phyloP scores from a whole-genome alignment of 306 rosid species.

The Amphicarpaea edgeworthii region DNA sequence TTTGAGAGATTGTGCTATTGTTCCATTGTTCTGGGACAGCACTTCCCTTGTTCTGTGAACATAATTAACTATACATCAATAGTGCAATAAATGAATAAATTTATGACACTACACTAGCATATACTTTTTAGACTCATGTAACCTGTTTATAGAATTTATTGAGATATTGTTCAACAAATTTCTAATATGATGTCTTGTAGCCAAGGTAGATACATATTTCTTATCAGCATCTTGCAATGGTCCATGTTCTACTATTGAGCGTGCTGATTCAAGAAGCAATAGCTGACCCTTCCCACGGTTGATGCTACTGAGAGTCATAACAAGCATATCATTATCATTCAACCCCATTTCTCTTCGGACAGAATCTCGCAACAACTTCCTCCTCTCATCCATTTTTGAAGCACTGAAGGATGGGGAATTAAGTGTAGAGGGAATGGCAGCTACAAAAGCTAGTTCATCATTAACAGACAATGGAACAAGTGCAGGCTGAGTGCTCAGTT shows the following conservation, averaged over 20 bases:
- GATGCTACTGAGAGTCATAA: conserved; percentile 84
- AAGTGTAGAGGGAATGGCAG: conserved; percentile 74
- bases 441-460: conserved; percentile 83
- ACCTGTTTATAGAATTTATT: conserved; percentile 45
- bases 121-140: conserved; percentile 30
- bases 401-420: conserved; percentile 62
- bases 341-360: conserved; percentile 84
- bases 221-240: conserved; percentile 42
- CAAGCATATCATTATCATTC: conserved; percentile 75
- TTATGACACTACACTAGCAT: conserved; percentile 19
- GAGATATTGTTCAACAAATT: conserved; percentile 48
- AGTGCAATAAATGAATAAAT: conserved; percentile 40
- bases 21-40: conserved; percentile 46
- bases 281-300: conserved; percentile 94
- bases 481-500: conserved; percentile 68
- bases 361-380: conserved; percentile 65
- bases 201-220: conserved; percentile 49
- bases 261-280: conserved; percentile 78
- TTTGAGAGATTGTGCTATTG: conserved; percentile 54
- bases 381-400: conserved; percentile 68
- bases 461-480: conserved; percentile 82
- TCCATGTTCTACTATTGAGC: conserved; percentile 51
- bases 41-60: conserved; percentile 51
- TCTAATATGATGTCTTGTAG: conserved; percentile 65
- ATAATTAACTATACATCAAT: conserved; percentile 41